phyloP scores from a whole-genome alignment of 805 yeast species.

The Ogataea trehaloabstinens region DNA sequence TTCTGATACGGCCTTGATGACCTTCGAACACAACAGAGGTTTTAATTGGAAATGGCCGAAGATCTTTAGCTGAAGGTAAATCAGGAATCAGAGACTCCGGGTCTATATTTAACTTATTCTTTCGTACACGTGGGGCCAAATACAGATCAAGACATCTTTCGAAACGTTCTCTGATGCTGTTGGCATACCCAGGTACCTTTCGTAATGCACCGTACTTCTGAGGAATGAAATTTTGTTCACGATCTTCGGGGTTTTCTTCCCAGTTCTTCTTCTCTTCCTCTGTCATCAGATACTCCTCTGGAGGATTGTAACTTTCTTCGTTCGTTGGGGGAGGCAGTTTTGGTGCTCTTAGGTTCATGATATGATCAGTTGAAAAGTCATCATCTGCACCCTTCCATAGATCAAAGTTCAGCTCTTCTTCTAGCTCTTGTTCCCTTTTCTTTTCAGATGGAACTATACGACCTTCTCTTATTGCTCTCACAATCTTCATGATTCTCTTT shows the following conservation, averaged over 20 bases:
- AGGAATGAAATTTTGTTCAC: conserved; percentile 78
- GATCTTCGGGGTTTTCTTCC: conserved; percentile 71
- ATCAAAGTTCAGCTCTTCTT: conserved; percentile 58
- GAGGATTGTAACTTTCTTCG: conserved; percentile 97
- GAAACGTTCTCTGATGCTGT: conserved; percentile 82
- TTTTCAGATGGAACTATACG: conserved; percentile 77
- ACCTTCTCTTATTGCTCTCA: conserved; percentile 94
- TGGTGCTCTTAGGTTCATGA: conserved; percentile 93
- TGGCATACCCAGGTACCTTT: conserved; percentile 90
- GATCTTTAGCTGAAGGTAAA: conserved; percentile 93
- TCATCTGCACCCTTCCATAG: conserved; percentile 79
- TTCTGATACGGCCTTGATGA: conserved; percentile 78
- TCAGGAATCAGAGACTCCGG: conserved; percentile 96
- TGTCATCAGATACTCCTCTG: conserved; percentile 84
- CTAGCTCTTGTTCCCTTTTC: conserved; percentile 48
- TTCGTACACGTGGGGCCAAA: conserved; percentile 93
- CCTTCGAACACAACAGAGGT: conserved; percentile 84
- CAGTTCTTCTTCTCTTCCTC: conserved; percentile 75
- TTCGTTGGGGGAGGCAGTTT: conserved; percentile 94
- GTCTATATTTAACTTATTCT: conserved; percentile 85
- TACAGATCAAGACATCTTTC: conserved; percentile 93
- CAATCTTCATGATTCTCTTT: conserved; percentile 93
- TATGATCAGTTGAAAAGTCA: conserved; percentile 61
- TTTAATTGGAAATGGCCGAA: conserved; percentile 93
- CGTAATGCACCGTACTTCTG: conserved; percentile 79